Evolutionary conservation across 1,284 basidiomycete species (phyloP).

Genomic region (Moesziomyces sp.): DNA sequence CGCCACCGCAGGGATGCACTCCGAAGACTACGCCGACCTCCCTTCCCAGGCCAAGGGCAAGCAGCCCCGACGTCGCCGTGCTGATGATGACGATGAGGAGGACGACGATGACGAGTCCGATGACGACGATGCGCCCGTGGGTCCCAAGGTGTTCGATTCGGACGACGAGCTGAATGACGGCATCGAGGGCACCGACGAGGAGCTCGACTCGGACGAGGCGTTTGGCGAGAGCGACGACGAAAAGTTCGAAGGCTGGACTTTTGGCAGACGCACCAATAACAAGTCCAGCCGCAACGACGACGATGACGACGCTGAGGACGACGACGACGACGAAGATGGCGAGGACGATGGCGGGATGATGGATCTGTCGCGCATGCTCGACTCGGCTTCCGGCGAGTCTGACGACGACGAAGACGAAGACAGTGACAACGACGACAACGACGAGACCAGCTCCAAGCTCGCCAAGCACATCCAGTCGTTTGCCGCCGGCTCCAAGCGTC

Average conservation of each 20-base stretch:
- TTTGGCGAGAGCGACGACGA: constrained; percentile 66
- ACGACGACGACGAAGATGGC: constrained; percentile 43
- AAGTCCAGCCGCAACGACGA: constrained; percentile 7
- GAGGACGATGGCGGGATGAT: constrained; percentile 58
- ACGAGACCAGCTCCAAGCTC: constrained; percentile 39
- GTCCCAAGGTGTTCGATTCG: constrained; percentile 56
- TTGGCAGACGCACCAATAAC: constrained; percentile 21
- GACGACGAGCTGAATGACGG: constrained; percentile 50
- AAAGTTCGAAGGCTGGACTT: constrained; percentile 49
- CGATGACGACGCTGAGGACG: constrained; percentile 26
- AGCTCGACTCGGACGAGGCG: constrained; percentile 66
- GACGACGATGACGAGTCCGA: constrained; percentile 22
- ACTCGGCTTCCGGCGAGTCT: constrained; percentile 47
- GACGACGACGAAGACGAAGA: constrained; percentile 12
- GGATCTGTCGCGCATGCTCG: constrained; percentile 62
- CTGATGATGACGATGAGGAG: constrained; percentile 17
- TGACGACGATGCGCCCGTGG: constrained; percentile 26
- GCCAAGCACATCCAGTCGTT: constrained; percentile 39
- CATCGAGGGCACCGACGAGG: constrained; percentile 61
- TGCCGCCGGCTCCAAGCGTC: constrained; percentile 35
- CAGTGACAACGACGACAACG: constrained; percentile 38
- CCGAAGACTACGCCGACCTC: constrained; percentile 31
- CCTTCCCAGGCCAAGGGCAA: constrained; percentile 41
- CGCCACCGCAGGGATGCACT: constrained; percentile 30
- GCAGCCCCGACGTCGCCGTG: constrained; percentile 5